Conservation (phyloP, 1,139 yeast genomes). For the Wickerhamomyces sp. region DNA sequence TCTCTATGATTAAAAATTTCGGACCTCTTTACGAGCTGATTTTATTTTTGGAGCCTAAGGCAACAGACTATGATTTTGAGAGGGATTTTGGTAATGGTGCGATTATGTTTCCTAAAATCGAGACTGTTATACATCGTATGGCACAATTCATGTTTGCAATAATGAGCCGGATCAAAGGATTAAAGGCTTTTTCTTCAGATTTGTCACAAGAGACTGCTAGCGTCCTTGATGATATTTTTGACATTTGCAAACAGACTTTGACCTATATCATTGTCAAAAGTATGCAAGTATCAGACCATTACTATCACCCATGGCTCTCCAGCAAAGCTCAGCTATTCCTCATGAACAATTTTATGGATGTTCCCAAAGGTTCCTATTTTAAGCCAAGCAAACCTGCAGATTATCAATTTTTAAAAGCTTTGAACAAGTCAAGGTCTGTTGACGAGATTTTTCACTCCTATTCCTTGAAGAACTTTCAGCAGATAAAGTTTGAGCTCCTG, state of each 20-base stretch:
- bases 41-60: conserved; percentile 14
- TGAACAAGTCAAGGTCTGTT: conserved; percentile 7
- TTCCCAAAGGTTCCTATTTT: conserved; percentile 8
- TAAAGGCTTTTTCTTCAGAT: conserved; percentile 10
- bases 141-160: conserved; percentile 15
- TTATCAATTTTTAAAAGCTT: conserved; percentile 7
- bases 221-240: conserved; percentile 11
- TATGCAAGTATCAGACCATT: conserved; percentile 12
- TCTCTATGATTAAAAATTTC: conserved; percentile 6
- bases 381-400: conserved; percentile 5
- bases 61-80: conserved; percentile 12
- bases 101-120: conserved; percentile 18
- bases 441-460: conserved; percentile 17
- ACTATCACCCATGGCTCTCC: conserved; percentile 22
- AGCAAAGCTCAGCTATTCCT: conserved; percentile 18
- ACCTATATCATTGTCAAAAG: conserved; percentile 9
- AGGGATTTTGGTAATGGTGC: conserved; percentile 18
- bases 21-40: conserved; percentile 8
- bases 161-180: conserved; percentile 14
- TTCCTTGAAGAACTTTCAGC: conserved; percentile 8
- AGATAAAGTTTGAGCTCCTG: conserved; percentile 6
- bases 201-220: conserved; percentile 1
- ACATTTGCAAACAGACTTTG: conserved; percentile 1
- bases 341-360: conserved; percentile 6
- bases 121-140: conserved; percentile 15